Percentiles rank a stretch among this genome's conserved stretches.
phyloP scores from a whole-genome alignment of 768 basidiomycete species.

The Rhizopogon roseolus region DNA sequence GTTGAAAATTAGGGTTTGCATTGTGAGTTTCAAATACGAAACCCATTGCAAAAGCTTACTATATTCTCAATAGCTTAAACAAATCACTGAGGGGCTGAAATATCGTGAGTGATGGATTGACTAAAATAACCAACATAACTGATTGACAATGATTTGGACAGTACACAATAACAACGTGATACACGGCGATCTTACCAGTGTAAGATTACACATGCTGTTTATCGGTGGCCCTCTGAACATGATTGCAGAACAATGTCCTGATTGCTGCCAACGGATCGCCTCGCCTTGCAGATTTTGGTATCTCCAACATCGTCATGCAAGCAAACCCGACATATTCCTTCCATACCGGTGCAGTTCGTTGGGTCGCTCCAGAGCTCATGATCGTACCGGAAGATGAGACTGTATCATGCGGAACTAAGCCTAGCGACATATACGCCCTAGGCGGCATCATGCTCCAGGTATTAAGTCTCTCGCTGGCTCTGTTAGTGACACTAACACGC shows the following conservation, averaged over 20 bases:
- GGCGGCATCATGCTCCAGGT: slow-evolving; percentile 17
- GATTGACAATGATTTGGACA: not conserved
- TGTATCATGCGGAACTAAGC: slow-evolving; percentile 3
- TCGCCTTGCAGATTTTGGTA: slow-evolving; percentile 34
- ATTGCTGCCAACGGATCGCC: slow-evolving; percentile 3
- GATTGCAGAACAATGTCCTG: slow-evolving; percentile 5
- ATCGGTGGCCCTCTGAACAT: not conserved
- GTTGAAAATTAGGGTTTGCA: slow-evolving; percentile 26
- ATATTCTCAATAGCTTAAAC: slow-evolving; percentile 24
- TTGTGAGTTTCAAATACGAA: slow-evolving; percentile 20
- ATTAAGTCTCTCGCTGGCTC: not conserved
- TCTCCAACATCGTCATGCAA: slow-evolving; percentile 35
- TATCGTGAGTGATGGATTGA: slow-evolving; percentile 26
- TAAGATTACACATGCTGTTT: not conserved
- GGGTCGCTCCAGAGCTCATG: slow-evolving; percentile 14
- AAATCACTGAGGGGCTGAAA: slow-evolving; percentile 34
- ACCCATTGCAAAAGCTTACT: not conserved
- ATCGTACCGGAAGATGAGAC: not conserved
- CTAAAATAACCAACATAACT: not conserved
- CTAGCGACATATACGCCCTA: slow-evolving; percentile 17
- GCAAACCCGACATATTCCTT: slow-evolving; percentile 22
- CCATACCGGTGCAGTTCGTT: slow-evolving; percentile 10
- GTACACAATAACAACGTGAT: slow-evolving; percentile 4
- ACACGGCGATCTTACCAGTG: slow-evolving; percentile 8
- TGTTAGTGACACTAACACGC: not conserved